Evolutionary conservation across 768 basidiomycete species (phyloP).

Genomic region (Xerocomellus chrysenteron): DNA sequence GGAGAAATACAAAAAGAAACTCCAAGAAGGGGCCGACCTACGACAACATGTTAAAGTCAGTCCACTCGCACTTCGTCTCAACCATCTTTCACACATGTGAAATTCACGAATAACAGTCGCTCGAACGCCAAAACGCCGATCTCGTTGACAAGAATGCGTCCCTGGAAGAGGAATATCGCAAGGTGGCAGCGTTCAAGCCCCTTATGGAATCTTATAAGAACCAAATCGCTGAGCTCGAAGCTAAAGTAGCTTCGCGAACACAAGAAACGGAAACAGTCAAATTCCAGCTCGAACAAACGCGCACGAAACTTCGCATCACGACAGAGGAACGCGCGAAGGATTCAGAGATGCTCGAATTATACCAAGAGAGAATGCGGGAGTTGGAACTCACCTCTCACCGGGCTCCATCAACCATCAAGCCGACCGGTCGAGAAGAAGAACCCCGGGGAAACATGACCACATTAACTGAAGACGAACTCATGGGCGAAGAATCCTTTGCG

Average conservation of each 20-base stretch:
- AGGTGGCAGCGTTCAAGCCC: constrained; percentile 81
- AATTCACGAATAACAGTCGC: constrained; percentile 51
- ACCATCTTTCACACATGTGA: not conserved
- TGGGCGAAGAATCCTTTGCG: constrained; percentile 53
- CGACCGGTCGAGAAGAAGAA: constrained; percentile 19
- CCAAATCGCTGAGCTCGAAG: constrained; percentile 80
- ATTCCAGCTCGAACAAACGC: constrained; percentile 75
- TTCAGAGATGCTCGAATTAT: constrained; percentile 81
- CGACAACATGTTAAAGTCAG: constrained; percentile 80
- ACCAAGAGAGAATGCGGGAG: constrained; percentile 89
- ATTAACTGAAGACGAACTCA: constrained; percentile 47
- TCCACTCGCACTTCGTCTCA: constrained; percentile 13
- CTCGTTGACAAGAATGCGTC: constrained; percentile 89
- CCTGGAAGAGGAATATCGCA: constrained; percentile 90
- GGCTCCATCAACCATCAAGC: constrained; percentile 34
- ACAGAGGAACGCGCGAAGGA: constrained; percentile 73
- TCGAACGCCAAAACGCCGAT: constrained; percentile 91
- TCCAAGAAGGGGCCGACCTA: constrained; percentile 90
- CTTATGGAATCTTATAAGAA: constrained; percentile 91
- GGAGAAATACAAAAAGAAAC: constrained; percentile 98
- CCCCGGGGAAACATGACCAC: constrained; percentile 23
- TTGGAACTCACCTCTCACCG: constrained; percentile 70
- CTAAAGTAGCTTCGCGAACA: constrained; percentile 59
- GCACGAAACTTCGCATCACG: constrained; percentile 64
- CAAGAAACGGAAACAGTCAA: constrained; percentile 72